Evolutionary conservation across 768 basidiomycete genomes (phyloP).

Genomic region (Auriculariales sp.): DNA sequence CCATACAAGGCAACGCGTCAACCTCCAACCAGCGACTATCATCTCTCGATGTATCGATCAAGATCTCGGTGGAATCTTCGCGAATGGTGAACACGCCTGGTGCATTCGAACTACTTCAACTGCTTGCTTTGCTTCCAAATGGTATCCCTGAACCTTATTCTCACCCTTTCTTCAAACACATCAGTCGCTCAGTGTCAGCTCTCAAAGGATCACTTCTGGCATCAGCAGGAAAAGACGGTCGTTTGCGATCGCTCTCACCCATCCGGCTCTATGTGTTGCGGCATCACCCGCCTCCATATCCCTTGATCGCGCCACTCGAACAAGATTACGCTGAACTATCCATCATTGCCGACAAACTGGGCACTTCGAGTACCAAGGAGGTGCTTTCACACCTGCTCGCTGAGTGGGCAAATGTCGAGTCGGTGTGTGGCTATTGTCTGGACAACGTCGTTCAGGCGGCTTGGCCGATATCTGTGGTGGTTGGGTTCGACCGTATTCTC

Average conservation of each 20-base stretch:
- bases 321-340: neutral
- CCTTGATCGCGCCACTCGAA: neutral
- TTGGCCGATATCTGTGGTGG: neutral
- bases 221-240: neutral
- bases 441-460: neutral
- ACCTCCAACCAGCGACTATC: conserved; percentile 4
- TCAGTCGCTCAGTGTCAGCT: neutral
- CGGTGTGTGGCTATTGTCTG: neutral
- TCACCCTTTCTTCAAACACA: neutral
- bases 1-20: neutral
- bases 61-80: conserved; percentile 11
- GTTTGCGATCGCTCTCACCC: neutral
- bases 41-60: conserved; percentile 12
- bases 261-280: neutral
- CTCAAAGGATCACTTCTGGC: neutral
- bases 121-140: conserved; percentile 14
- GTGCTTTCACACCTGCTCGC: neutral
- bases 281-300: neutral
- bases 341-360: neutral
- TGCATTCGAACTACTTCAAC: conserved; percentile 11
- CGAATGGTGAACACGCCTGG: conserved; percentile 10
- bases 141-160: conserved; percentile 2
- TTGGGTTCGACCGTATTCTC: neutral
- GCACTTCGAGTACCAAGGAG: neutral
- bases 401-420: neutral